Evolutionary conservation across 1,284 basidiomycete genomes (phyloP), one percentile per base, ranked within the genome.

Genomic region (Papiliotrema nemorosa): DNA sequence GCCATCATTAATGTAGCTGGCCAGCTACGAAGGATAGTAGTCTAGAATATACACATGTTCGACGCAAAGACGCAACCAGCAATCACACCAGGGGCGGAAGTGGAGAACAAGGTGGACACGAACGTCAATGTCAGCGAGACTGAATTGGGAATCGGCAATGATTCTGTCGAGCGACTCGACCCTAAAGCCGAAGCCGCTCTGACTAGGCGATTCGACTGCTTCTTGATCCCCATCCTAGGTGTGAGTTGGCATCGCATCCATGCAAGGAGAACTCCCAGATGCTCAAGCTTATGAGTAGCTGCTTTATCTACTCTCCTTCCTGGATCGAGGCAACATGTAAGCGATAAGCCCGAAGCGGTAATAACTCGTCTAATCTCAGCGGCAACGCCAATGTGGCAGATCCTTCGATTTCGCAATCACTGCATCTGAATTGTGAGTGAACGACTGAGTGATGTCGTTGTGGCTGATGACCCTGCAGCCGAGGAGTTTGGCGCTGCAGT

Each of bases 281-380:
- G 38, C 25, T 9, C 3, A 16, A n/a, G 26, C 20, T 27, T 20
- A 55, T 7, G 29, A 24, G 5, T 29, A 50, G 54, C 14, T 44
- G n/a, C 34, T 58, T 20, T 64, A 64, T n/a, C 54, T 62, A 14
- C 52, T 64, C 48, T 56, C 49, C 5, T 64, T 62, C 50, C 58
- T 64, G n/a, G 62, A 64, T 51, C 53, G 62, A 3, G 55, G 55
- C 6, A 54, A 54, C 39, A 54, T 54, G 49, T 51, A 7, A 40
- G 44, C 27, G 4, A 40, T 22, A n/a, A n/a, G 3, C n/a, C 38
- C n/a, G 35, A 7, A 4, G 29, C 22, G 31, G 31, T 22, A 29
- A 7, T 9, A 24, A 14, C 22, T 3, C n/a, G 20, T 16, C 41
- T 50, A 3, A 42, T 47, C 7, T 3, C 35, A 55, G 49, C 21